These are phyloP conservation scores for Diaporthe nobilis DNA, from an alignment of 2,329 filamentous ascomycete species.

Conservation along the genomic window DNA sequence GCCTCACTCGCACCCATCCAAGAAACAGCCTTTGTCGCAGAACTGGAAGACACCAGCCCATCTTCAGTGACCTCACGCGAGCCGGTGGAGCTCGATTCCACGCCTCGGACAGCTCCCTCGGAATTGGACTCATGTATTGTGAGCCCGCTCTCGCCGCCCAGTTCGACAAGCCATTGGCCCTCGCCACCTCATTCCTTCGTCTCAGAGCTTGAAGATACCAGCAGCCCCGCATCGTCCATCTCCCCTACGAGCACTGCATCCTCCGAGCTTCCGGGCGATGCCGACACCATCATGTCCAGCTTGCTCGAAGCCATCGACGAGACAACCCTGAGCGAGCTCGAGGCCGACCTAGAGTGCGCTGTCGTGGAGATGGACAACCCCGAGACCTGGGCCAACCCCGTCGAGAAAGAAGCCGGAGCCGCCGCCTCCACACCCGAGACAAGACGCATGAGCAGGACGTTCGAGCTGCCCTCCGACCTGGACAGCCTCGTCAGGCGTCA, in stretches of 20 bases:
- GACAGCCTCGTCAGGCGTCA: conserved; percentile 29
- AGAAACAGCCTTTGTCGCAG: not conserved
- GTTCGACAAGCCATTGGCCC: not conserved
- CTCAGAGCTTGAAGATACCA: conserved; percentile 16
- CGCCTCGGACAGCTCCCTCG: not conserved
- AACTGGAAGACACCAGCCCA: conserved; percentile 15
- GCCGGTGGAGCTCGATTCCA: conserved; percentile 6
- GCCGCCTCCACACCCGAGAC: not conserved
- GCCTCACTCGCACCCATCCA: not conserved
- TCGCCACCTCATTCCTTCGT: conserved; percentile 8
- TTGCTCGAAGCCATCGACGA: conserved; percentile 21
- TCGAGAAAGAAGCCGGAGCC: not conserved
- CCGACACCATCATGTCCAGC: conserved; percentile 23
- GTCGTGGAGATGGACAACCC: conserved; percentile 28
- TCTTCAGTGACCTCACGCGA: not conserved
- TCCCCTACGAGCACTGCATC: not conserved
- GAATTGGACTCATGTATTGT: not conserved
- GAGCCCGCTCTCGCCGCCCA: conserved; percentile 9
- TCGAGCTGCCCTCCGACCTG: conserved; percentile 23
- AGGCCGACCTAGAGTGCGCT: conserved; percentile 25
- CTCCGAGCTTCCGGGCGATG: conserved; percentile 17
- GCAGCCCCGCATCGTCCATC: not conserved
- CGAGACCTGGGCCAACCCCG: not conserved
- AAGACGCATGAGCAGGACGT: conserved; percentile 17
- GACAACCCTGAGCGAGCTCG: conserved; percentile 19